A percentile compares a stretch with the other conserved stretches of the same genome.
Conservation (phyloP, 148 eudicot genomes). For the Polygonum maritimum region DNA sequence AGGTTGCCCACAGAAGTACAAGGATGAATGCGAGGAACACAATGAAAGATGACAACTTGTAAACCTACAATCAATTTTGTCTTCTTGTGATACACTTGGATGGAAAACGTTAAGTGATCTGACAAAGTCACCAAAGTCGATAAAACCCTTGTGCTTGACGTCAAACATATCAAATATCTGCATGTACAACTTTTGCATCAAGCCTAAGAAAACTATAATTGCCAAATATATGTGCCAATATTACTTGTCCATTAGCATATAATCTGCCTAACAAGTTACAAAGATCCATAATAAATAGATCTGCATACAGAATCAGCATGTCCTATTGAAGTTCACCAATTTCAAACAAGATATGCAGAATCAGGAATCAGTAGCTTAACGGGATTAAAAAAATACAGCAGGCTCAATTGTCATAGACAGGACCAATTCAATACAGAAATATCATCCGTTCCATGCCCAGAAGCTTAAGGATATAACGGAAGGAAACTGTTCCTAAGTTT, state of each 20-base stretch:
- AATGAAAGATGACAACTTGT: background rate
- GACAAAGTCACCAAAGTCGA: conserved; percentile 93
- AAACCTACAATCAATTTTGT: conserved; percentile 74
- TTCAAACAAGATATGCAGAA: background rate
- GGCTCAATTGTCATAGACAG: background rate
- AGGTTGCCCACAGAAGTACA: background rate
- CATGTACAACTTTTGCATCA: background rate
- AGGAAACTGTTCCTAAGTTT: background rate
- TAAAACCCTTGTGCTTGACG: conserved; percentile 69
- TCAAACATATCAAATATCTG: conserved; percentile 95
- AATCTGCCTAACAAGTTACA: background rate
- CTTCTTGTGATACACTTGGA: conserved; percentile 80
- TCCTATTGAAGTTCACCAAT: background rate
- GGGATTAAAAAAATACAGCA: background rate
- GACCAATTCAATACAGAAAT: background rate
- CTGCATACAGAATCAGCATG: background rate
- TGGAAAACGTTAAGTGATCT: conserved; percentile 77
- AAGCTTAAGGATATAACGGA: background rate
- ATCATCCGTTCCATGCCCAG: background rate
- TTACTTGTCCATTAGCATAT: background rate
- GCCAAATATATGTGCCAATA: background rate
- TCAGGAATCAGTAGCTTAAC: background rate
- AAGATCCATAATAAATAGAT: background rate
- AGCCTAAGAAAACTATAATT: background rate
- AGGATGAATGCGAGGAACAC: background rate